Evolutionary conservation across 768 basidiomycete species (phyloP), one percentile per base, ranked within the genome.

Genomic region (Leccinum arenicola): DNA sequence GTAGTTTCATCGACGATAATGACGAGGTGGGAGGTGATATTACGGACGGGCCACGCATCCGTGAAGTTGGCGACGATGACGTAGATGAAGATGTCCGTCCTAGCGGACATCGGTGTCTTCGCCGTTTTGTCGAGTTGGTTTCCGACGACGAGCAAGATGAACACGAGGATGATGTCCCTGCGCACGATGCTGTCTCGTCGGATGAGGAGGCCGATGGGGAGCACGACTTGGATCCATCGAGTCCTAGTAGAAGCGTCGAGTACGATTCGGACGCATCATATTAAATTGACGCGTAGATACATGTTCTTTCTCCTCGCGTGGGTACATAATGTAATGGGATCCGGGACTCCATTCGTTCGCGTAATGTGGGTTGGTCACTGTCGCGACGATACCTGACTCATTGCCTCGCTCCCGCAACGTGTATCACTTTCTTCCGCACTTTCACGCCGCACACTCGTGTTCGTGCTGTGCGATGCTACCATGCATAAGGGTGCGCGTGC

Each of bases 1-100:
- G 77, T 61, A 83, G 83, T 67, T 85, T 85, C 63, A 84, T 86
- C 52, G 83, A 84, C 45, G 84, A 85, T 47, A 74, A 62, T 25
- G 75, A 75, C 17, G 71, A 65, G 9, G 72, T 64, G 14, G 52
- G 29, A 33, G 50, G 54, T 21, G 55, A 33, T 7, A 2, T 36
- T 45, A 35, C 52, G 47, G 59, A 59, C 4, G 45, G 48, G 6
- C 58, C 61, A 14, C 73, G 69, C 35, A 69, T 73, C 54, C 64
- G 68, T 36, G 69, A 74, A 47, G 55, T 73, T 15, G 23, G 29
- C 21, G 63, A 67, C 9, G 61, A 60, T 9, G 50, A 50, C 3
- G 68, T 58, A 7, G 57, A 56, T 2, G 67, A 58, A 40, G 64
- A 57, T 23, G 27, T 50, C 52, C 15, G 1, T 17, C 31, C 38